A percentile compares a stretch with the other conserved stretches of the same genome.
Conservation (phyloP, 371 early-diverging fungal species). For the Haplosporangium sp. region DNA sequence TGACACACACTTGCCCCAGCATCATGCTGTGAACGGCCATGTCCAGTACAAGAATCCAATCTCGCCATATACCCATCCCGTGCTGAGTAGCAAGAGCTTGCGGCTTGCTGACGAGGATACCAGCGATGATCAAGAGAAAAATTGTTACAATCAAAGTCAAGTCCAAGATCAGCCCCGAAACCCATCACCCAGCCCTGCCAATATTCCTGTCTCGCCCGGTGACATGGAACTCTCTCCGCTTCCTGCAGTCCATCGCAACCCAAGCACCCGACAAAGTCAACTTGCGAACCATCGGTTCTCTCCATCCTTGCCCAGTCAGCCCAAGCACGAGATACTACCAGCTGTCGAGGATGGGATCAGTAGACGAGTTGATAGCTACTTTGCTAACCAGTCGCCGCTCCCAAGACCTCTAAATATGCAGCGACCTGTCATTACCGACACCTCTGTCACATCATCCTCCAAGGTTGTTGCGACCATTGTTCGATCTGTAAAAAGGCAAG, state of each 20-base stretch:
- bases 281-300: not conserved
- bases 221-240: not conserved
- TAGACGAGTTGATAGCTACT: not conserved
- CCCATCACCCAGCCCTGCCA: not conserved
- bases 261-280: not conserved
- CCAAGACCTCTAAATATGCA: conserved; percentile 20
- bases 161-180: not conserved
- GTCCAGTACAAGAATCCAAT: not conserved
- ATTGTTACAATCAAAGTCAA: not conserved
- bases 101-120: too few relatives aligned
- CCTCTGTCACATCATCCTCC: conserved; percentile 8
- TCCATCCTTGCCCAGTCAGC: not conserved
- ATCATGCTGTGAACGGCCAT: too few relatives aligned
- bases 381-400: conserved; percentile 7
- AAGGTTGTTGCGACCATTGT: conserved; percentile 9
- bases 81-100: not conserved
- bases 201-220: not conserved
- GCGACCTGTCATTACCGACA: conserved; percentile 18
- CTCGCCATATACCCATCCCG: not conserved
- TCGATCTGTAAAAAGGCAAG: not conserved
- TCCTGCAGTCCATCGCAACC: not conserved
- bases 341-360: not conserved
- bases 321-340: not conserved
- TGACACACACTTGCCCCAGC: too few relatives aligned
- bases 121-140: too few relatives aligned